Evolutionary conservation across 306 rosid genomes (phyloP).

Genomic region (Quercus cerris): DNA sequence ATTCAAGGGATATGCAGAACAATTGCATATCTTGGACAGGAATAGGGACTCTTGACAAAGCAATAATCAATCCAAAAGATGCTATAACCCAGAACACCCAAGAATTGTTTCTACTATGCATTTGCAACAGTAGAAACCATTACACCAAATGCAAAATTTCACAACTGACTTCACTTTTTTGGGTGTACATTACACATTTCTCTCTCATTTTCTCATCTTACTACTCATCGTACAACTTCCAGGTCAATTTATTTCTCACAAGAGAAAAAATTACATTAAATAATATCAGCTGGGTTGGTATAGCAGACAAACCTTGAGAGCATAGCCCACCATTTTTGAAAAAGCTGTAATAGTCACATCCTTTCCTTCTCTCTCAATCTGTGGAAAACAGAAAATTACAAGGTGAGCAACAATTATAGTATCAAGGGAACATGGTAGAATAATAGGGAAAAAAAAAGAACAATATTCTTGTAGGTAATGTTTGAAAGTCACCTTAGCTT

Average conservation of each 20-base stretch:
- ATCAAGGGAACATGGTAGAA: background rate
- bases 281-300: constrained; percentile 16
- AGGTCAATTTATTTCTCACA: constrained; percentile 9
- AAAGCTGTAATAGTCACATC: constrained; percentile 96
- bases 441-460: constrained; percentile 7
- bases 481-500: constrained; percentile 77
- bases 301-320: constrained; percentile 73
- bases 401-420: constrained; percentile 8
- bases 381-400: constrained; percentile 16
- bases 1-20: background rate
- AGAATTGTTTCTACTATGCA: background rate
- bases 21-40: background rate
- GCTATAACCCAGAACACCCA: background rate
- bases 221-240: background rate
- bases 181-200: background rate
- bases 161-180: background rate
- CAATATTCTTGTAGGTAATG: constrained; percentile 13
- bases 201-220: background rate
- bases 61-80: background rate
- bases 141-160: background rate
- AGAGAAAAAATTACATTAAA: constrained; percentile 9
- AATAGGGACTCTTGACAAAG: background rate
- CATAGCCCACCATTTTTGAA: constrained; percentile 95
- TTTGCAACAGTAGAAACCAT: background rate
- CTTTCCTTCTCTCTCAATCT: constrained; percentile 98